Evolutionary conservation across 352 stramenopile genomes (phyloP).

Genomic region (Globisporangium camurandrum): DNA sequence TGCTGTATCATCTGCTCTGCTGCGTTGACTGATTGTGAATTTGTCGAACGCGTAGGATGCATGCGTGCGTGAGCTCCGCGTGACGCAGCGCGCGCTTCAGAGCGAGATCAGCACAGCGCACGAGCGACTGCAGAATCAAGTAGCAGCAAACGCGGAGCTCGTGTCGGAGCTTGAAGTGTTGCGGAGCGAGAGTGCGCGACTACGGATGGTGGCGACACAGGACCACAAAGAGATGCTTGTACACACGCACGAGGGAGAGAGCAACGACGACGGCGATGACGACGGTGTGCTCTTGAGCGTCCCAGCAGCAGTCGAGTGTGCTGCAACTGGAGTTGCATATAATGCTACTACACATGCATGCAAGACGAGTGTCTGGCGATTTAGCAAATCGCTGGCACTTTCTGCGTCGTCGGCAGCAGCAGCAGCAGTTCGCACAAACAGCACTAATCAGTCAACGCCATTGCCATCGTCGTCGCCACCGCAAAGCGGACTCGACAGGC

Average conservation of each 20-base stretch:
- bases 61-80: slow-evolving; percentile 75
- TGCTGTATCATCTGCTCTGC: background rate
- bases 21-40: too few relatives aligned
- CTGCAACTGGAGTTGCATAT: background rate
- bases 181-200: slow-evolving; percentile 47
- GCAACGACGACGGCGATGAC: slow-evolving; percentile 67
- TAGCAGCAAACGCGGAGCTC: slow-evolving; percentile 68
- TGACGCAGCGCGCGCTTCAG: slow-evolving; percentile 73
- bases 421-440: background rate
- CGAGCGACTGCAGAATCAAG: slow-evolving; percentile 59
- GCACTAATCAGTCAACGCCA: too few relatives aligned
- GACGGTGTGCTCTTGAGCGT: slow-evolving; percentile 72
- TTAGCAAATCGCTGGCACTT: background rate
- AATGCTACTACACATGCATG: too few relatives aligned
- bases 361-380: too few relatives aligned
- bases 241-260: slow-evolving; percentile 68
- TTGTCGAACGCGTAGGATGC: slow-evolving; percentile 72
- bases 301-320: slow-evolving; percentile 33
- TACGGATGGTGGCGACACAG: slow-evolving; percentile 45
- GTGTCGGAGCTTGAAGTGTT: slow-evolving; percentile 58
- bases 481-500: slow-evolving; percentile 5
- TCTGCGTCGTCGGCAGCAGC: background rate
- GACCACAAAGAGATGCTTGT: slow-evolving; percentile 75
- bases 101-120: slow-evolving; percentile 54
- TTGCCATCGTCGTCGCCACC: background rate